These are phyloP conservation scores for Trichothecium sympodiale DNA, from an alignment of 2,329 filamentous ascomycete species.

Conservation along the genomic window DNA sequence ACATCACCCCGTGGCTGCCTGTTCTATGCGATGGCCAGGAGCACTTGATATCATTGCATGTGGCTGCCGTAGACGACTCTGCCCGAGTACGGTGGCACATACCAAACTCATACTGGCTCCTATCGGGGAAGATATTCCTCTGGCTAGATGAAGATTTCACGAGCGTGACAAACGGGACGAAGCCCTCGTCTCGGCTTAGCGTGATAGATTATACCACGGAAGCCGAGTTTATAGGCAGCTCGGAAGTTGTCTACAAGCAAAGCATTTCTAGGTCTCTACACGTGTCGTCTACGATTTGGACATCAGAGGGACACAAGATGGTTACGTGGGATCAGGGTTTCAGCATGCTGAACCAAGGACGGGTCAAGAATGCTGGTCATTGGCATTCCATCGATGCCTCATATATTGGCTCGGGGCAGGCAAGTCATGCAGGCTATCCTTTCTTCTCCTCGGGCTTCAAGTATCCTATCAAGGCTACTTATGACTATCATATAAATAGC, in stretches of 20 bases:
- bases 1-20: conserved; percentile 67
- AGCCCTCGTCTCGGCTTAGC: conserved; percentile 5
- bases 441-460: conserved; percentile 5
- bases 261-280: conserved; percentile 45
- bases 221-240: conserved; percentile 10
- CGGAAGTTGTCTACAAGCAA: conserved; percentile 36
- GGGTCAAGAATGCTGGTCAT: conserved; percentile 23
- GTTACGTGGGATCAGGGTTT: conserved; percentile 49
- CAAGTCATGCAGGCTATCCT: background rate
- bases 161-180: conserved; percentile 3
- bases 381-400: conserved; percentile 23
- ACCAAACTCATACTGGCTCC: conserved; percentile 45
- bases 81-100: conserved; percentile 34
- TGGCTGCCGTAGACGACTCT: conserved; percentile 54
- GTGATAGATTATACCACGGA: conserved; percentile 34
- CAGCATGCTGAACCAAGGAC: conserved; percentile 39
- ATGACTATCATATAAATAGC: background rate
- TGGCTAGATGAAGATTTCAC: conserved; percentile 45
- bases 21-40: conserved; percentile 51
- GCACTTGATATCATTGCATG: conserved; percentile 58
- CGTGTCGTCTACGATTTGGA: conserved; percentile 43
- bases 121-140: conserved; percentile 72
- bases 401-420: conserved; percentile 9
- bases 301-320: conserved; percentile 5
- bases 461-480: conserved; percentile 8